Evolutionary conservation across 441 rosid genomes (phyloP).

Genomic region (Pelargonium fulgidum): DNA sequence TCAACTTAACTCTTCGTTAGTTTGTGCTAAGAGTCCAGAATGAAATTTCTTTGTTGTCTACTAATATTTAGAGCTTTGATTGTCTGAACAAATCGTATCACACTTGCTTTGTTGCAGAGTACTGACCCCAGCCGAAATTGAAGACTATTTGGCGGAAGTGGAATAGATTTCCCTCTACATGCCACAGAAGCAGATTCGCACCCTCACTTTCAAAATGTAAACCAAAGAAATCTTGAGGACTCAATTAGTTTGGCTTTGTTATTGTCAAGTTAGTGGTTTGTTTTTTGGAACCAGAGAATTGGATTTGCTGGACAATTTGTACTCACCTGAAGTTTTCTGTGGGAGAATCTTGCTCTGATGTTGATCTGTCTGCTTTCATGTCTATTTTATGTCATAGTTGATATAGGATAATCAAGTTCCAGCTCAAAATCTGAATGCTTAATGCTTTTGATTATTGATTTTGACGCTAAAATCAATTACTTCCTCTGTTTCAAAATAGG

Average conservation of each 20-base stretch:
- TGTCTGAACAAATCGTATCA: not conserved
- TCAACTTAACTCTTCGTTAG: not conserved
- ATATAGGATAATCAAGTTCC: not conserved
- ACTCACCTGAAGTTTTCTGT: not conserved
- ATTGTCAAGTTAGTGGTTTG: too few relatives aligned
- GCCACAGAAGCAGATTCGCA: too few relatives aligned
- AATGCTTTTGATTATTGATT: not conserved
- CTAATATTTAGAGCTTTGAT: not conserved
- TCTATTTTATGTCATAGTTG: not conserved
- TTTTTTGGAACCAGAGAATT: not conserved
- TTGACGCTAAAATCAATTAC: not conserved
- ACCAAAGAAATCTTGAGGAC: too few relatives aligned
- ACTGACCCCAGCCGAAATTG: conserved; percentile 10
- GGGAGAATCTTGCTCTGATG: not conserved
- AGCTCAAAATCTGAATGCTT: too few relatives aligned
- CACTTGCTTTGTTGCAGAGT: not conserved
- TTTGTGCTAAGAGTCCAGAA: not conserved
- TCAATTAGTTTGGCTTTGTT: too few relatives aligned
- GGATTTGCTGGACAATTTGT: not conserved
- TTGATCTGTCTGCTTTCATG: not conserved
- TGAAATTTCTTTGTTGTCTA: not conserved
- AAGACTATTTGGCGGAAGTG: conserved; percentile 1
- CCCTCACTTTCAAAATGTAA: too few relatives aligned
- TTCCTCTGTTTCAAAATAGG: not conserved
- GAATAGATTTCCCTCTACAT: not conserved